Conservation (phyloP, 352 stramenopile species). For the Globisporangium irregulare region DNA sequence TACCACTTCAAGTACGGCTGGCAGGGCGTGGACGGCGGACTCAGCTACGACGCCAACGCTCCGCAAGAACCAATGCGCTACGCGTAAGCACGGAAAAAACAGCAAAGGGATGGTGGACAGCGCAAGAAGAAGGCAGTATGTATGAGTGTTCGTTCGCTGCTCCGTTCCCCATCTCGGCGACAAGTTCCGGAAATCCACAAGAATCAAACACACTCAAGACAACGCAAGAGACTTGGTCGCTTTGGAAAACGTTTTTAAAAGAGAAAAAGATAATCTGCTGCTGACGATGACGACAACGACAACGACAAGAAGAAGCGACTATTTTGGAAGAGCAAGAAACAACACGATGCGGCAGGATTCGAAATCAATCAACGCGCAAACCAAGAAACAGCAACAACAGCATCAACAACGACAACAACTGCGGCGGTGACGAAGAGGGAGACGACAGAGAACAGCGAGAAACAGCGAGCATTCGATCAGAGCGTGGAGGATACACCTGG, state of each 20-base stretch:
- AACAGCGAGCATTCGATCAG: background rate
- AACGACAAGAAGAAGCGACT: slow-evolving; percentile 8
- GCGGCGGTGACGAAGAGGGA: background rate
- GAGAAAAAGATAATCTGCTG: slow-evolving; percentile 17
- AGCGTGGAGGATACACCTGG: background rate
- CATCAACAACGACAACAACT: slow-evolving; percentile 1
- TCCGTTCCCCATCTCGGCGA: background rate
- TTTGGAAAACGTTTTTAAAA: slow-evolving; percentile 5
- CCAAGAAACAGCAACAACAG: slow-evolving; percentile 9
- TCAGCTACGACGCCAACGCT: slow-evolving; percentile 23
- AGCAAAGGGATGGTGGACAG: background rate
- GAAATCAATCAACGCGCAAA: slow-evolving; percentile 8
- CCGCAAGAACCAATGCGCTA: slow-evolving; percentile 19
- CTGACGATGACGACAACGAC: background rate
- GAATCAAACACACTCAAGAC: slow-evolving; percentile 1
- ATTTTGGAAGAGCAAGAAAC: slow-evolving; percentile 13
- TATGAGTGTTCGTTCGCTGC: slow-evolving; percentile 17
- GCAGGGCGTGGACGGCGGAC: slow-evolving; percentile 51
- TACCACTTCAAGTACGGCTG: slow-evolving; percentile 86
- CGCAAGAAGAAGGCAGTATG: slow-evolving; percentile 16
- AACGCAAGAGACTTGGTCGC: background rate
- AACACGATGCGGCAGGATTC: slow-evolving; percentile 7
- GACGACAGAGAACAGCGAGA: slow-evolving; percentile 4
- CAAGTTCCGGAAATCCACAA: background rate
- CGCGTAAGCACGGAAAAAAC: slow-evolving; percentile 6